phyloP scores from a whole-genome alignment of 768 basidiomycete species.

The Nevesoporus exiguus region DNA sequence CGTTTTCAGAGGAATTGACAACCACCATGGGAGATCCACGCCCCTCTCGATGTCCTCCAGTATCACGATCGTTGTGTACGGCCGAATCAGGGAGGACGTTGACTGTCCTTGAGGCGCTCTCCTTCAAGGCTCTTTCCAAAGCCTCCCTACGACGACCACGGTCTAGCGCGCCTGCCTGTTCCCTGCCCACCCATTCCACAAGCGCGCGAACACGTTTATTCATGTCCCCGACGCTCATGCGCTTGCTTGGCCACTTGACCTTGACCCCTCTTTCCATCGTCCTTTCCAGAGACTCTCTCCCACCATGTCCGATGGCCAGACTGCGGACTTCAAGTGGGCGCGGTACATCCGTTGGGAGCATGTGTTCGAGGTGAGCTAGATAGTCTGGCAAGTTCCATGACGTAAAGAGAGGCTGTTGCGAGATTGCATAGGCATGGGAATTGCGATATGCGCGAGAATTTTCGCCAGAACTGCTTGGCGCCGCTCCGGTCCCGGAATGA shows the following conservation, averaged over 20 bases:
- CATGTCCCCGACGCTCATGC: slow-evolving; percentile 97
- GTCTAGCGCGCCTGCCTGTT: slow-evolving; percentile 74
- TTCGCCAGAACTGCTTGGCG: slow-evolving; percentile 41
- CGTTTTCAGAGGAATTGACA: slow-evolving; percentile 21
- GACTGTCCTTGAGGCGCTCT: slow-evolving; percentile 7
- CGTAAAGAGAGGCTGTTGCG: slow-evolving; percentile 74
- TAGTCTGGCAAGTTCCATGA: slow-evolving; percentile 95
- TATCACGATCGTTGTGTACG: slow-evolving; percentile 16
- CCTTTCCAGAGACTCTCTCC: slow-evolving; percentile 55
- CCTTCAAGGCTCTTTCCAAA: slow-evolving; percentile 50
- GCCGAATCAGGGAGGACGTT: slow-evolving; percentile 4
- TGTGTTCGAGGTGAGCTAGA: slow-evolving; percentile 78
- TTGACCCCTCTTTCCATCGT: slow-evolving; percentile 76
- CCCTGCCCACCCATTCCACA: slow-evolving; percentile 91
- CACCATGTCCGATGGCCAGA: slow-evolving; percentile 38
- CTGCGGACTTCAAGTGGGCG: slow-evolving; percentile 70
- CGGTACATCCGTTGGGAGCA: slow-evolving; percentile 75
- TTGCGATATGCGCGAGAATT: slow-evolving; percentile 68
- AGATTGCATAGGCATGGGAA: slow-evolving; percentile 75
- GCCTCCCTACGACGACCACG: slow-evolving; percentile 67
- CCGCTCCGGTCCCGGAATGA: slow-evolving; percentile 36
- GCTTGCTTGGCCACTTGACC: slow-evolving; percentile 90
- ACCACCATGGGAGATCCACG: slow-evolving; percentile 33
- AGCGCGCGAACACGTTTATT: slow-evolving; percentile 88
- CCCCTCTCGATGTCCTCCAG: slow-evolving; percentile 12